These are phyloP conservation scores for Licmophora abbreviata DNA, from an alignment of 108 stramenopile species.

Conservation along the genomic window DNA sequence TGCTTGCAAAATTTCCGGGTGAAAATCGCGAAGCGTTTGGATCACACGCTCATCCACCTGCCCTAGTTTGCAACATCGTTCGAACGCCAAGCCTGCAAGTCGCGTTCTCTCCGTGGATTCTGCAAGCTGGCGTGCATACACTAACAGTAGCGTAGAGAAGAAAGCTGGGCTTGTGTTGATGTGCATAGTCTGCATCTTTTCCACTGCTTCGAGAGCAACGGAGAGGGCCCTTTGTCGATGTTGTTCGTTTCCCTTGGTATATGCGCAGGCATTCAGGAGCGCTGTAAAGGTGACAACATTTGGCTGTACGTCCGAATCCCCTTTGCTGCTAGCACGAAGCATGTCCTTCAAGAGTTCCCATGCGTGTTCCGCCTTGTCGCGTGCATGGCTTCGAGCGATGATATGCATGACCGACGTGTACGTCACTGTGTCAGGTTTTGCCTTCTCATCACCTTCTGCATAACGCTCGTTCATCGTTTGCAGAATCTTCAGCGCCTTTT, in stretches of 20 bases:
- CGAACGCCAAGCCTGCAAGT: not conserved
- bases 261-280: conserved; percentile 11
- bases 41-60: conserved; percentile 3
- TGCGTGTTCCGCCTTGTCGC: conserved; percentile 14
- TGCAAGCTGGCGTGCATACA: not conserved
- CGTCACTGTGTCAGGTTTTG: conserved; percentile 19
- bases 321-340: conserved; percentile 16
- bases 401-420: conserved; percentile 26
- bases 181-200: conserved; percentile 8
- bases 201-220: conserved; percentile 24
- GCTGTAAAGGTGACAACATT: conserved; percentile 1
- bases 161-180: not conserved
- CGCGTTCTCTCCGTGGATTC: not conserved
- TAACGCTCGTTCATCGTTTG: conserved; percentile 19
- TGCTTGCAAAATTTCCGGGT: too few species aligned
- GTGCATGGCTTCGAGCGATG: conserved; percentile 16
- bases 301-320: conserved; percentile 10
- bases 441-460: conserved; percentile 1
- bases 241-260: not conserved
- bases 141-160: conserved; percentile 1
- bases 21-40: not conserved
- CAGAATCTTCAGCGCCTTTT: conserved; percentile 6
- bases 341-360: conserved; percentile 19
- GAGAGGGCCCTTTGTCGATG: conserved; percentile 30
- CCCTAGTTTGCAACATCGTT: conserved; percentile 13